These are phyloP conservation scores for Dipteronia dyeriana DNA, from an alignment of 345 rosid species.

Conservation along the genomic window DNA sequence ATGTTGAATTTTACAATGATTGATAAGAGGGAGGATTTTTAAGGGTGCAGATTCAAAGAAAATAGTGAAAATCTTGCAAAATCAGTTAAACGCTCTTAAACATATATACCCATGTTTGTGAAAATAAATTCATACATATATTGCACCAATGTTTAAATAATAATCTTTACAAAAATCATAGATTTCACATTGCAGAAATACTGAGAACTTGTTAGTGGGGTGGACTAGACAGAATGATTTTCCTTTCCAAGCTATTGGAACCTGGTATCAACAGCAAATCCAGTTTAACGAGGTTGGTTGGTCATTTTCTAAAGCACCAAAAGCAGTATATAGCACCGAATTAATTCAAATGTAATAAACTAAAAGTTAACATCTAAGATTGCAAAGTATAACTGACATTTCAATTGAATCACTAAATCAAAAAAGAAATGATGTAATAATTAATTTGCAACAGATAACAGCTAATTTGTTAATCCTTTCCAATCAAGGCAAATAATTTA, in stretches of 20 bases:
- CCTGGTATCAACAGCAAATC: neutral
- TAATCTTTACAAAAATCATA: neutral
- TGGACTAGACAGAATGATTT: neutral
- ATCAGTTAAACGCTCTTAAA: neutral
- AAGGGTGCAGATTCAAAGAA: neutral
- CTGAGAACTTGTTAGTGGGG: neutral
- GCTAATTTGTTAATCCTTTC: slow-evolving; percentile 2
- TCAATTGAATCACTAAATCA: neutral
- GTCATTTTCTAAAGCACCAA: neutral
- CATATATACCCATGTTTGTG: neutral
- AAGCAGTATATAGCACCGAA: neutral
- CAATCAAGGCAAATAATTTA: slow-evolving; percentile 31
- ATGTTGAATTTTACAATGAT: neutral
- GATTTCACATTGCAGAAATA: neutral
- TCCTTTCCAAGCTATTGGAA: neutral
- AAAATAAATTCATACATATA: neutral
- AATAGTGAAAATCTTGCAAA: neutral
- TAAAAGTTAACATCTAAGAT: neutral
- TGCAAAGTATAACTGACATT: neutral
- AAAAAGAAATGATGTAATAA: slow-evolving; percentile 6
- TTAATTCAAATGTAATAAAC: neutral
- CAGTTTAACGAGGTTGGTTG: neutral
- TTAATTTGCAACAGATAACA: neutral
- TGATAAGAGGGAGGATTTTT: neutral
- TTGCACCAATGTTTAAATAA: neutral